phyloP scores from a whole-genome alignment of 441 rosid genomes.

The Metrosideros polymorpha region DNA sequence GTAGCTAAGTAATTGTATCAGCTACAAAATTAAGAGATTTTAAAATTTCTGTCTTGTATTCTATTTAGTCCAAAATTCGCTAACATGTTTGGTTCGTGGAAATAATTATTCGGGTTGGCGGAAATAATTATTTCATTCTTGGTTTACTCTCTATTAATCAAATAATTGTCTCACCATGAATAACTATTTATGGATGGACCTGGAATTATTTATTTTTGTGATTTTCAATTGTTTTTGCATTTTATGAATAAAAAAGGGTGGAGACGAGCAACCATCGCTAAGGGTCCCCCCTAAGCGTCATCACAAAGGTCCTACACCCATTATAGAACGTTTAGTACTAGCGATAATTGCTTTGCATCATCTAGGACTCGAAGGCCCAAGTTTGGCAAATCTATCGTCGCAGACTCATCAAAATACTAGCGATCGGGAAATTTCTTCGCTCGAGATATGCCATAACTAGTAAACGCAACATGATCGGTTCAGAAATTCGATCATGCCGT shows the following conservation, averaged over 20 bases:
- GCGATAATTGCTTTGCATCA: neutral
- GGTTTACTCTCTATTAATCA: neutral
- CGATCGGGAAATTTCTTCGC: accelerated
- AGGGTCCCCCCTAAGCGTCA: accelerated
- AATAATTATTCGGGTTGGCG: neutral
- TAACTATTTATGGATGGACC: neutral
- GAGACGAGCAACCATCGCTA: accelerated
- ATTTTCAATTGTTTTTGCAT: neutral
- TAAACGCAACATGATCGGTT: neutral
- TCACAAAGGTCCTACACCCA: accelerated
- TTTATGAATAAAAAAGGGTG: neutral
- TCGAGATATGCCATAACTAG: neutral
- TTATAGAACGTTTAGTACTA: accelerated
- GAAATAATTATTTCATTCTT: neutral
- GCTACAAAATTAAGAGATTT: neutral
- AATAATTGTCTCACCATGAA: neutral
- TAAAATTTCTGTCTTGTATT: neutral
- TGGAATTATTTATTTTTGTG: accelerated
- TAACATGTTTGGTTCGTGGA: neutral
- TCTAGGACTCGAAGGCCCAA: accelerated
- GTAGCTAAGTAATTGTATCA: neutral
- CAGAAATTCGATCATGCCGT: too few species aligned
- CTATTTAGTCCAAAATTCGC: neutral
- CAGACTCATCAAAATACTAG: neutral
- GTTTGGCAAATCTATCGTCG: neutral